Evolutionary conservation across 2,329 filamentous ascomycete species (phyloP), one percentile per base, ranked within the genome.

Genomic region (Laburnicola sp.): DNA sequence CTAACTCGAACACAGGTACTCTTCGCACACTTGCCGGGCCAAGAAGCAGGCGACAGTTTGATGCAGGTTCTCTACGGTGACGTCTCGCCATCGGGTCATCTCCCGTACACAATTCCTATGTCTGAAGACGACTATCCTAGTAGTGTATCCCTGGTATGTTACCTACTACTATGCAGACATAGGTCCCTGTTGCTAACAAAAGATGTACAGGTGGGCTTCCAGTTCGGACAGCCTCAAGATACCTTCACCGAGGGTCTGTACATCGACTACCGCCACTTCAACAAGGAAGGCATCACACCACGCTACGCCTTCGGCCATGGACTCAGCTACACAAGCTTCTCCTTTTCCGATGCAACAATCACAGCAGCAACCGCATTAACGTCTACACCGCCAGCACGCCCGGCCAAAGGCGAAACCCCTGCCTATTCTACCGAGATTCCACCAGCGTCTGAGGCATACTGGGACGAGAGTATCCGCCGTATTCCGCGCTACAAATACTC

Each of bases 21-120:
- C 11, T 79, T 86, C 32, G 87, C 87, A n/a, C 86, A 90, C 64
- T 78, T 91, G 0, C 88, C 87, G 0, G 87, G 87, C 1, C 85
- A 90, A 61, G 86, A 89, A 71, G 86, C 86, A 10, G 87, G 87
- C 21, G 78, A 84, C 50, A 86, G 86, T 0, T 75, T 91, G 4
- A 81, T 82, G 22, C 83, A 87, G 59, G 74, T 91, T 30, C 75
- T 91, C 0, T 90, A 85, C 62, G 87, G 87, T 44, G 82, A 86
- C 43, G 80, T 82, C 47, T 86, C 82, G 28, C 87, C 87, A 2
- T 86, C 83, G 55, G 87, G 87, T 22, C 85, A 87, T 59, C 75
- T 91, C 6, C 86, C 87, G 0, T 87, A 87, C 62, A 87, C 85
- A 0, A 58, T 75, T 42, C 81, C 82, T 16, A 78, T 77, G 32